Evolutionary conservation across 495 filamentous ascomycete species (phyloP), one percentile per base, ranked within the genome.

Genomic region (Wilcoxina mikolae): DNA sequence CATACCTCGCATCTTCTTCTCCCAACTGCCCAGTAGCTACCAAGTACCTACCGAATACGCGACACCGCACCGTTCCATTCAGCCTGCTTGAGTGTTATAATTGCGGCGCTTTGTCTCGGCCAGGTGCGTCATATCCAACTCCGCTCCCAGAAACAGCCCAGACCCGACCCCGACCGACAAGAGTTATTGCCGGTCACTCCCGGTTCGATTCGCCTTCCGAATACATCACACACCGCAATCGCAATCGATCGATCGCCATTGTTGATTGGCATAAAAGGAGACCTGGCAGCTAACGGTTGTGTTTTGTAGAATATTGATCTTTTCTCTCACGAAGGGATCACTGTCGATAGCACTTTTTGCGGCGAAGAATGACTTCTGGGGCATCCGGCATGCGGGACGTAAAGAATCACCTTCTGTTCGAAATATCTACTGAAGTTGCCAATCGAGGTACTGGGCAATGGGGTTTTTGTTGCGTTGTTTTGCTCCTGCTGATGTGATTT

Each of bases 381-480:
- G 49, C 28, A 17, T 4, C 26, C 49, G 31, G 49, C 35, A 28
- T 17, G 39, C 35, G 84, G 63, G 85, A 88, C 71, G 77, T 87
- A 42, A 78, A 75, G 69, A 83, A 85, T 64, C 84, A 89, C 62
- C 72, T 85, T 65, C 81, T 98, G 46, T 98, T 98, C 61, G 91
- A 98, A 71, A 72, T 95, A 56, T 88, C 91, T 27, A 96, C 91
- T 15, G 91, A 98, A 66, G 91, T 95, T 56, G 91, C 91, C 50
- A 94, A 98, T 73, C 79, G 93, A 72, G 85, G 85, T 87, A 76
- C 51, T 27, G 22, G 9, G 29, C n/a, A n/a, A n/a, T n/a, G n/a
- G n/a, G n/a, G n/a, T n/a, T n/a, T n/a, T n/a, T n/a, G n/a, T 5
- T 17, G 27, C 7, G 17, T 43, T 43, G 39, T 5, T 43, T 43